These are phyloP conservation scores for Rugonectria rugulosa DNA, from an alignment of 2,329 filamentous ascomycete species.

Conservation along the genomic window DNA sequence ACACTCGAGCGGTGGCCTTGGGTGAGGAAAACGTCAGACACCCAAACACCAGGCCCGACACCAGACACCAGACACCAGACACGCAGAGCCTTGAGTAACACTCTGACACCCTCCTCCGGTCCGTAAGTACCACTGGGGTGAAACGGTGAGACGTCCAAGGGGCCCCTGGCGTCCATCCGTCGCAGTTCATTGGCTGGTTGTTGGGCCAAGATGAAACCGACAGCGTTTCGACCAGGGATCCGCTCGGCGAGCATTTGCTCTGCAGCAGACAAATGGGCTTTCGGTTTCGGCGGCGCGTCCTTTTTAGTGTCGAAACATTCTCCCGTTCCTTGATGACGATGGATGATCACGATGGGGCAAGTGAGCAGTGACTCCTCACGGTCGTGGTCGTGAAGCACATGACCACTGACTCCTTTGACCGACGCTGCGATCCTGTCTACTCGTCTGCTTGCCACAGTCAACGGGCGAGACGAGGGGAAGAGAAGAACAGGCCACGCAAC, in stretches of 20 bases:
- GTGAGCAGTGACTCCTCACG: not conserved
- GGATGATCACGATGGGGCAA: not conserved
- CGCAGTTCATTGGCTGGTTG: conserved; percentile 36
- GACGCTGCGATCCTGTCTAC: not conserved
- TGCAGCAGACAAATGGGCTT: conserved; percentile 1
- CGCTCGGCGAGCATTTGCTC: conserved; percentile 27
- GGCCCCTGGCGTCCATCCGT: conserved; percentile 35
- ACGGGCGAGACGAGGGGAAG: not conserved
- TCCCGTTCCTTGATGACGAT: not conserved
- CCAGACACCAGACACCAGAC: no score
- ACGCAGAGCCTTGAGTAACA: not conserved
- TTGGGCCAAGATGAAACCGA: conserved; percentile 38
- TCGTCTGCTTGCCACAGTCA: not conserved
- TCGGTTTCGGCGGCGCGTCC: not conserved
- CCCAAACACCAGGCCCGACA: no score
- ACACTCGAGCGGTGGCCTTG: no score
- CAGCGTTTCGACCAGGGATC: conserved; percentile 38
- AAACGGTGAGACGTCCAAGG: conserved; percentile 37
- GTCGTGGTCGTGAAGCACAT: not conserved
- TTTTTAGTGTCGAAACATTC: not conserved
- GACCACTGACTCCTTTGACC: not conserved
- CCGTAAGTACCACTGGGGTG: conserved; percentile 35
- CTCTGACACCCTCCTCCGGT: conserved; percentile 1
- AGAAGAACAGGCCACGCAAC: not conserved
- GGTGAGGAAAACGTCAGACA: conserved; percentile 10